Percentiles rank a stretch among this genome's conserved stretches.
Conservation (phyloP, 202 grass and related monocot genomes). For the Schoenoplectus triqueter region DNA sequence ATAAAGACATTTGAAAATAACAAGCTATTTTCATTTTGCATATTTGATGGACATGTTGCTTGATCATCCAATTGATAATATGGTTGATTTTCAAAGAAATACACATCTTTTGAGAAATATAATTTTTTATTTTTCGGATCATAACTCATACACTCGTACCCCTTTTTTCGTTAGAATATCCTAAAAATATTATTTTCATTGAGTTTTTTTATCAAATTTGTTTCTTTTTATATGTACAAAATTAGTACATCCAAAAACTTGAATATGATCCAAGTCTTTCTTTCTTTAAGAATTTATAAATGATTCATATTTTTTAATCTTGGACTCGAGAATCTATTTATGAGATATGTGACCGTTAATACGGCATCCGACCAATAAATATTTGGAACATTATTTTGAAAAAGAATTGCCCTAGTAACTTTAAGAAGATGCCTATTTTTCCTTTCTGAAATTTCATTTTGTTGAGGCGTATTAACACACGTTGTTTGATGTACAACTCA, state of each 20-base stretch:
- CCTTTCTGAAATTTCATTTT: neutral
- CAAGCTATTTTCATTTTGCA: too few relatives aligned
- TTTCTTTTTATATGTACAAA: neutral
- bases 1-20: neutral
- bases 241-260: neutral
- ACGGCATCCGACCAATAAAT: neutral
- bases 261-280: neutral
- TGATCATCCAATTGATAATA: neutral
- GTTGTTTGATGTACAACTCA: neutral
- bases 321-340: neutral
- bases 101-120: neutral
- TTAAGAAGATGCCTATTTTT: neutral
- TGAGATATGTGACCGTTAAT: neutral
- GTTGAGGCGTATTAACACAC: neutral
- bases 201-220: neutral
- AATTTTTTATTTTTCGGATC: neutral
- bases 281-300: neutral
- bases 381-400: neutral
- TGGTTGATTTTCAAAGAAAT: neutral
- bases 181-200: neutral
- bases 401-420: neutral
- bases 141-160: neutral
- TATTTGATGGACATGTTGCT: neutral
- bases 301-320: neutral
- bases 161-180: neutral